Percentiles rank a stretch among this genome's conserved stretches.
These are phyloP conservation scores for Penicillium coprophilum DNA, from an alignment of 495 filamentous ascomycete species.

Conservation along the genomic window DNA sequence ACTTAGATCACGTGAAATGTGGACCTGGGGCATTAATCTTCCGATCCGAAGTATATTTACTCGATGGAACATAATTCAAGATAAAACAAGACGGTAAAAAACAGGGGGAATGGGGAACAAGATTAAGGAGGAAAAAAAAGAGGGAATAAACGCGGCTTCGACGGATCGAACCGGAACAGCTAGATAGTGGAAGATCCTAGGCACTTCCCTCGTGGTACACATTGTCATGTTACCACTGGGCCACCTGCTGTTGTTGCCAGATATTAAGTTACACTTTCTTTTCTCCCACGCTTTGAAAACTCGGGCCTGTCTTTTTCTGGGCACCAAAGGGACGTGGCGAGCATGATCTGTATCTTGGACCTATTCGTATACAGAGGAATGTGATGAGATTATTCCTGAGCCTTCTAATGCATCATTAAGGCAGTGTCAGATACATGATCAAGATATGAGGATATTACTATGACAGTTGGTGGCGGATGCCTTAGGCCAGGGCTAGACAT, in stretches of 20 bases:
- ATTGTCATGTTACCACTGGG: conserved; percentile 1
- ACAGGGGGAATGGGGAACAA: neutral
- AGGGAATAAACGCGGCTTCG: neutral
- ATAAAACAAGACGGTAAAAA: neutral
- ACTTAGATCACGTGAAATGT: conserved; percentile 1
- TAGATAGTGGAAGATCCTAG: neutral
- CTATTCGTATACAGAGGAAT: neutral
- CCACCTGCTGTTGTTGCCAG: conserved; percentile 3
- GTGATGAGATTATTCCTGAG: neutral
- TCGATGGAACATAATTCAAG: neutral
- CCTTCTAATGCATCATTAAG: neutral
- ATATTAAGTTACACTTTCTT: neutral
- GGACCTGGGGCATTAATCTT: neutral
- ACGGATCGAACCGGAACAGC: neutral
- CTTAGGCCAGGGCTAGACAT: neutral
- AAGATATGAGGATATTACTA: neutral
- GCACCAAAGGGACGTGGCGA: neutral
- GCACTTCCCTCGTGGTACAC: conserved; percentile 7
- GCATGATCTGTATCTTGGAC: no score
- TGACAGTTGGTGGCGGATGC: neutral
- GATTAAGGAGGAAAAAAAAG: no score
- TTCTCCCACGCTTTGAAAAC: neutral
- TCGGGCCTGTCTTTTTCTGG: neutral
- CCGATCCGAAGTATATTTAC: conserved; percentile 10
- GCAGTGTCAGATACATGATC: neutral